Percentiles rank a stretch among this genome's conserved stretches.
These are phyloP conservation scores for Candida sp. DNA, from an alignment of 1,139 yeast species.

Conservation along the genomic window DNA sequence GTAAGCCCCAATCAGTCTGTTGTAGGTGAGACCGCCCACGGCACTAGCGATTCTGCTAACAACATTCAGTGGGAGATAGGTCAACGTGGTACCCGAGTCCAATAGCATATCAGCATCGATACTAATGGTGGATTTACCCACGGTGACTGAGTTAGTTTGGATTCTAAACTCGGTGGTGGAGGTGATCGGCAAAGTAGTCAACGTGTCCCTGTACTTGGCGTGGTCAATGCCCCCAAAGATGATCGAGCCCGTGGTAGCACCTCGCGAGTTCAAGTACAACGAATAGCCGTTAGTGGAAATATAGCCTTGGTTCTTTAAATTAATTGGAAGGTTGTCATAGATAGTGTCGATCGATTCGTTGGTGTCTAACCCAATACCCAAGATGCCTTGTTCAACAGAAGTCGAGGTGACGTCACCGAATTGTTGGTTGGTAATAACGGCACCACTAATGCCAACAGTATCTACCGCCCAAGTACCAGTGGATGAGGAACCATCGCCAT, in stretches of 20 bases:
- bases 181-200: conserved; percentile 12
- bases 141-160: conserved; percentile 2
- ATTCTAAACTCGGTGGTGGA: conserved; percentile 6
- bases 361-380: conserved; percentile 23
- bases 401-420: conserved; percentile 20
- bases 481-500: conserved; percentile 25
- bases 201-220: conserved; percentile 26
- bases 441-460: conserved; percentile 16
- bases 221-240: conserved; percentile 35
- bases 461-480: conserved; percentile 64
- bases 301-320: conserved; percentile 41
- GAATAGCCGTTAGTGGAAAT: conserved; percentile 47
- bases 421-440: conserved; percentile 11
- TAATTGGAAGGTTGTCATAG: conserved; percentile 35
- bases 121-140: neutral
- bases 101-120: conserved; percentile 10
- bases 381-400: conserved; percentile 15
- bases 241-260: conserved; percentile 24
- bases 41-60: conserved; percentile 23
- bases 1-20: conserved; percentile 7
- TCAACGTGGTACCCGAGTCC: conserved; percentile 34
- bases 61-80: conserved; percentile 24
- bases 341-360: conserved; percentile 9
- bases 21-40: conserved; percentile 18
- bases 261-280: conserved; percentile 27